These are phyloP conservation scores for Chaetomium cochliodes DNA, from an alignment of 495 filamentous ascomycete species.

Conservation along the genomic window DNA sequence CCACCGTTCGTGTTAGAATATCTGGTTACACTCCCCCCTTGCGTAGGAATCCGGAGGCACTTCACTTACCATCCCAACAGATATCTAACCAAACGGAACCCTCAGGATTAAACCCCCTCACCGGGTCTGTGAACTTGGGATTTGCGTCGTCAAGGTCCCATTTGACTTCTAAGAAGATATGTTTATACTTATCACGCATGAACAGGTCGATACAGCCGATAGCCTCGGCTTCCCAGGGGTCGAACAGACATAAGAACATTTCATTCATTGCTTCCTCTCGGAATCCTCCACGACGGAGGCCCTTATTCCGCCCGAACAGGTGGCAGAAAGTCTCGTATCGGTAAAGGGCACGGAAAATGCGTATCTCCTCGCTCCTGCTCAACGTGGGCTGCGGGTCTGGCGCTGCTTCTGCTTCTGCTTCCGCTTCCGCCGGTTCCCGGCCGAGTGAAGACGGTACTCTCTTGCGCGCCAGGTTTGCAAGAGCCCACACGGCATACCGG, in stretches of 20 bases:
- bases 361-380: constrained; percentile 1
- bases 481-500: not conserved
- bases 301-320: not conserved
- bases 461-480: not conserved
- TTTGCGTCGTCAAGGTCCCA: not conserved
- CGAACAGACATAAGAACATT: not conserved
- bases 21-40: too few species aligned
- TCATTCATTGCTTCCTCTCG: not conserved
- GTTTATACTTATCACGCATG: not conserved
- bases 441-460: not conserved
- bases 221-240: not conserved
- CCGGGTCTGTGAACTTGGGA: not conserved
- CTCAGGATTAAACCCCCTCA: not conserved
- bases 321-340: not conserved
- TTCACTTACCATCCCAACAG: not conserved
- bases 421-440: not conserved
- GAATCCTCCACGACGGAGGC: not conserved
- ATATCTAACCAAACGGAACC: not conserved
- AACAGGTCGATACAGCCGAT: not conserved
- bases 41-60: too few species aligned
- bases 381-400: not conserved
- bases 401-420: not conserved
- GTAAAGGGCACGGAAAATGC: not conserved
- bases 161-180: not conserved
- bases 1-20: not conserved